Evolutionary conservation across 768 basidiomycete species (phyloP).

Genomic region (Phylloporus arenicola): DNA sequence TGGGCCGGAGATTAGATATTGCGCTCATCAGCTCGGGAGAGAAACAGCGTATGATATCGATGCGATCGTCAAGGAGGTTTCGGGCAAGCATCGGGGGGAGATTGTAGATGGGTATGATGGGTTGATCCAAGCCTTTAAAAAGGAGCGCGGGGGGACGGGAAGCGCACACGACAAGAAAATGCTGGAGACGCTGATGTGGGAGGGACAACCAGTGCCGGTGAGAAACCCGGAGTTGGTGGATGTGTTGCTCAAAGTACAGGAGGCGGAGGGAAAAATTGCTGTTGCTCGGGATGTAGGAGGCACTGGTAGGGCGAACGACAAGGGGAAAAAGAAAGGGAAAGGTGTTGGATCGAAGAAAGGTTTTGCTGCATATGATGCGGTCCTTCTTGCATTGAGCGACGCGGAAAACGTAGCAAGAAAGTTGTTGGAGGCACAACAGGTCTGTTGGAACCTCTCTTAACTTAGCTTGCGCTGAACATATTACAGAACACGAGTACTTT

Average conservation of each 20-base stretch:
- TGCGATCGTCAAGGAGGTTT: conserved; percentile 61
- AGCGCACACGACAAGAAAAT: conserved; percentile 44
- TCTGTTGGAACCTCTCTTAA: conserved; percentile 23
- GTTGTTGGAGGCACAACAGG: conserved; percentile 81
- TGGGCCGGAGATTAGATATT: conserved; percentile 87
- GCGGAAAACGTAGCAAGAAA: conserved; percentile 82
- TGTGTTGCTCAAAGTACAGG: conserved; percentile 77
- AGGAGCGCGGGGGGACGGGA: conserved; percentile 34
- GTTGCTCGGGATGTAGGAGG: conserved; percentile 25
- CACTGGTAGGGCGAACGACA: conserved; percentile 25
- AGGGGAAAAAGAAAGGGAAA: conserved; percentile 34
- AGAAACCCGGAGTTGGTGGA: conserved; percentile 90
- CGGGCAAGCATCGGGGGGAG: conserved; percentile 48
- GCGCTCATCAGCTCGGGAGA: conserved; percentile 82
- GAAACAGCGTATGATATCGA: conserved; percentile 78
- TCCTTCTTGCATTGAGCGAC: conserved; percentile 80
- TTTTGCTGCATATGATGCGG: conserved; percentile 83
- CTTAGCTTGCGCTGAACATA: background rate
- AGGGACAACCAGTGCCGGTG: conserved; percentile 76
- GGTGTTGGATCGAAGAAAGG: conserved; percentile 56
- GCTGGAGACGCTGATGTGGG: conserved; percentile 66
- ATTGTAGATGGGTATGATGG: conserved; percentile 61
- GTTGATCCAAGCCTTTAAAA: conserved; percentile 47
- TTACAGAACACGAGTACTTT: conserved; percentile 41
- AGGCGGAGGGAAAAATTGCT: conserved; percentile 59